These are phyloP conservation scores for Sergeia podlipaevii DNA, from an alignment of 208 protist genomes.

Conservation along the genomic window DNA sequence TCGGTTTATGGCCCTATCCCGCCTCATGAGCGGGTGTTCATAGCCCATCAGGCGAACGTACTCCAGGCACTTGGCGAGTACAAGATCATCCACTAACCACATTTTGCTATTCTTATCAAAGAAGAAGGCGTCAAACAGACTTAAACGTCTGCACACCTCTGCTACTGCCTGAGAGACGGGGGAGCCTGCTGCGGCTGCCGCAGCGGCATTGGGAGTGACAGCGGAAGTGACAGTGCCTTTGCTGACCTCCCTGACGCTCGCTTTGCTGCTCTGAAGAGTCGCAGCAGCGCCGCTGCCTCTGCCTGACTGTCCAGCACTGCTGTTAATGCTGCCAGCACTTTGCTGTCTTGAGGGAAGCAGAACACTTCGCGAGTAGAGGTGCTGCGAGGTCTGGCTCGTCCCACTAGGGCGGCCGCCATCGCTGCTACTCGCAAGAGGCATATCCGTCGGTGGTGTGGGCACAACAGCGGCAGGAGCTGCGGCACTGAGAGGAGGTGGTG, in stretches of 20 bases:
- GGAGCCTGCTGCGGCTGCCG: neutral
- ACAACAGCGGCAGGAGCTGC: no score
- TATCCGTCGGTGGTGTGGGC: no score
- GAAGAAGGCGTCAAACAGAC: conserved; percentile 73
- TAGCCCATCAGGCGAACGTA: conserved; percentile 78
- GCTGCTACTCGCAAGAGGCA: no score
- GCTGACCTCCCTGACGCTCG: neutral
- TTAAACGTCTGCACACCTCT: conserved; percentile 21
- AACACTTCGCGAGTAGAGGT: no score
- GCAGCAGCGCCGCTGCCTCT: neutral
- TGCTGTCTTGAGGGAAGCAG: no score
- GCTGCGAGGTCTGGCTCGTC: no score
- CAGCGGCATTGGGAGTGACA: neutral
- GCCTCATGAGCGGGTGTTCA: conserved; percentile 28
- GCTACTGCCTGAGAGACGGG: no score
- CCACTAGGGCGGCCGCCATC: no score
- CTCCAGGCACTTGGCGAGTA: conserved; percentile 66
- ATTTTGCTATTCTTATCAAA: conserved; percentile 25
- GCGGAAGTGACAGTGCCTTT: neutral
- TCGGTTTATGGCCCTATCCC: conserved; percentile 10
- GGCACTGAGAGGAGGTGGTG: no score
- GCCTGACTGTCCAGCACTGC: no score
- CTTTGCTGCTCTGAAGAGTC: neutral
- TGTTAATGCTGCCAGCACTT: no score
- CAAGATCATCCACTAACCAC: conserved; percentile 70